Evolutionary conservation across 768 basidiomycete genomes (phyloP).

Genomic region (Boletellus emodensis): DNA sequence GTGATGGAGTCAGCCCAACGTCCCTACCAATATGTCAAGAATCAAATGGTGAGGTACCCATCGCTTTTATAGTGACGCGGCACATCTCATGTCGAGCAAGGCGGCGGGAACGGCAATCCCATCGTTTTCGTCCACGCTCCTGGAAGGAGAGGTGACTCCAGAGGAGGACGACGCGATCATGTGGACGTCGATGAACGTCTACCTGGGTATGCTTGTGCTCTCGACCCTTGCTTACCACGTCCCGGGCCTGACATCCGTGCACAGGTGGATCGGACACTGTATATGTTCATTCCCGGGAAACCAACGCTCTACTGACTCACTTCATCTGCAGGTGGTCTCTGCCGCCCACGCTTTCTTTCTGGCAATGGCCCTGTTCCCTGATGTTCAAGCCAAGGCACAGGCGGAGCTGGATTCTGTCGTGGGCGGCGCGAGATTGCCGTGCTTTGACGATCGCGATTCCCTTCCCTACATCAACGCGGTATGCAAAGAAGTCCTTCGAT

Average conservation of each 20-base stretch:
- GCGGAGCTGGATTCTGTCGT: conserved; percentile 29
- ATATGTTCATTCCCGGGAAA: conserved; percentile 30
- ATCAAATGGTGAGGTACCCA: conserved; percentile 41
- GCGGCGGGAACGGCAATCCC: conserved; percentile 14
- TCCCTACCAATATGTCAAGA: conserved; percentile 42
- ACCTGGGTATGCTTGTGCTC: conserved; percentile 6
- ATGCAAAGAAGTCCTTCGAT: conserved; percentile 28
- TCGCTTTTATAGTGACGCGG: neutral
- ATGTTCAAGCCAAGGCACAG: conserved; percentile 29
- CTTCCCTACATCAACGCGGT: conserved; percentile 31
- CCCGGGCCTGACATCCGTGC: neutral
- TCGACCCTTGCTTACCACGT: neutral
- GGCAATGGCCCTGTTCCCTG: conserved; percentile 31
- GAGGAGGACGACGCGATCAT: conserved; percentile 21
- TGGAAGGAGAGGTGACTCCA: conserved; percentile 9
- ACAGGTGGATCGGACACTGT: conserved; percentile 45
- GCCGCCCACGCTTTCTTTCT: conserved; percentile 27
- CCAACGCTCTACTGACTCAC: conserved; percentile 18
- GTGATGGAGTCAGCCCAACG: conserved; percentile 38
- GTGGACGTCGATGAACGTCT: conserved; percentile 13
- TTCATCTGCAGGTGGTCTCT: conserved; percentile 12
- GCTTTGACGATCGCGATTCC: conserved; percentile 17
- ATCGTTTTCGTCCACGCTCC: conserved; percentile 17
- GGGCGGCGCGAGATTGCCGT: conserved; percentile 27
- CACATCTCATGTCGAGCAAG: conserved; percentile 6